Conservation (phyloP, 345 rosid species). For the Erodium maritimum region DNA sequence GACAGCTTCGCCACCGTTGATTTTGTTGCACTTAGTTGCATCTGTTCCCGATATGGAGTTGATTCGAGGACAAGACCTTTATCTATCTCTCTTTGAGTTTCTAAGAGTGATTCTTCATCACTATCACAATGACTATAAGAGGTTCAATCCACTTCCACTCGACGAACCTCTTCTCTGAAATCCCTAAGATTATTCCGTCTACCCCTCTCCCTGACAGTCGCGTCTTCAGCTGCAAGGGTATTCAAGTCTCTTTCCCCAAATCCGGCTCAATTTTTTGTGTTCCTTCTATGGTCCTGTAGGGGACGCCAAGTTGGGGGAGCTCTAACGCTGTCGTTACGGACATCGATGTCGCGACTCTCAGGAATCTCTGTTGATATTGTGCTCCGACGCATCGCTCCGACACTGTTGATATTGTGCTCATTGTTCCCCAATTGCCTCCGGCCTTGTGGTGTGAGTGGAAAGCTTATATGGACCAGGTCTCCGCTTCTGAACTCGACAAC, state of each 20-base stretch:
- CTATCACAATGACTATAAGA: constrained; percentile 26
- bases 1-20: no score
- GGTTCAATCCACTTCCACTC: constrained; percentile 15
- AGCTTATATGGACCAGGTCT: constrained; percentile 56
- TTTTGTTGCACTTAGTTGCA: no score
- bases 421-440: constrained; percentile 73
- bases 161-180: constrained; percentile 16
- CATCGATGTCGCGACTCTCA: constrained; percentile 71
- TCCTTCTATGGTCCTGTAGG: background rate
- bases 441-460: constrained; percentile 35
- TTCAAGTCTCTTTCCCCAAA: constrained; percentile 21
- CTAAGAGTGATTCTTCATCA: constrained; percentile 18
- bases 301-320: background rate
- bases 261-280: constrained; percentile 14
- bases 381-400: no score
- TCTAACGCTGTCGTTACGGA: constrained; percentile 20
- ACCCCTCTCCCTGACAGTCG: constrained; percentile 3
- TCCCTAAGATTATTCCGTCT: background rate
- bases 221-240: constrained; percentile 19
- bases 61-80: no score
- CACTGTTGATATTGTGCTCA: constrained; percentile 87
- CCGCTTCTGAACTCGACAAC: constrained; percentile 83
- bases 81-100: constrained; percentile 5
- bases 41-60: no score
- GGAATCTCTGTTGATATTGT: constrained; percentile 92